Base-by-base conservation (phyloP, 169 alveolate species). In the Plasmodium adleri region DNA sequence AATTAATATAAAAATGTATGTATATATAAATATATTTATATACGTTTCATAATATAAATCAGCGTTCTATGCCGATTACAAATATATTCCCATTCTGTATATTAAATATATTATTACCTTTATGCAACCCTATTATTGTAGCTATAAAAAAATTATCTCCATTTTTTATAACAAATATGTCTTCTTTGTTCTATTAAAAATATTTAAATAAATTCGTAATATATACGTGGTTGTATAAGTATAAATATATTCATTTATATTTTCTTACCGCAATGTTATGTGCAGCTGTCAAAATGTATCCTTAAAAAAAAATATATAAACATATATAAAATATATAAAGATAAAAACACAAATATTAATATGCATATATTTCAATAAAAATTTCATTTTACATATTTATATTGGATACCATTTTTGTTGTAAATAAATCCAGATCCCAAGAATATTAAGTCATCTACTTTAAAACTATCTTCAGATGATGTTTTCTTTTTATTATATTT, bases 221-320 rank as follows among this genome's bases (percentile, higher is more conserved):
- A 10, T 1, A 13, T 58, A 58, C 3, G 20, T 12, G 24, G 9
- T 39, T 39, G 47, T 39, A 39, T 39, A 39, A 39, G 47, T 24
- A 20, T 8, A 63, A 20, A 17, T 26, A 63, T 13, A 67, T 39
- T 67, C 13, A 15, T 54, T 72, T 26, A 28, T 56, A 1, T 62
- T 22, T 22, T 39, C 20, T 75, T 64, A 78, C 89, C 49, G 89
- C 67, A 64, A 78, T 64, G 68, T 78, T 78, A 59, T 78, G 89
- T 9, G 89, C 89, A 50, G 89, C 89, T 45, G 89, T 78, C 12
- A 78, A 24, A n/a, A 78, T 58, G 59, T 78, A 64, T 78, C 89
- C 89, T 78, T 49, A 60, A 17, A 49, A 58, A 74, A 74, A 43
- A 74, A 60, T 52, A 12, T n/a, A 49, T 26, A 50, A 74, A 60